Evolutionary conservation across 306 rosid genomes (phyloP).

Genomic region (Coriaria nepalensis): DNA sequence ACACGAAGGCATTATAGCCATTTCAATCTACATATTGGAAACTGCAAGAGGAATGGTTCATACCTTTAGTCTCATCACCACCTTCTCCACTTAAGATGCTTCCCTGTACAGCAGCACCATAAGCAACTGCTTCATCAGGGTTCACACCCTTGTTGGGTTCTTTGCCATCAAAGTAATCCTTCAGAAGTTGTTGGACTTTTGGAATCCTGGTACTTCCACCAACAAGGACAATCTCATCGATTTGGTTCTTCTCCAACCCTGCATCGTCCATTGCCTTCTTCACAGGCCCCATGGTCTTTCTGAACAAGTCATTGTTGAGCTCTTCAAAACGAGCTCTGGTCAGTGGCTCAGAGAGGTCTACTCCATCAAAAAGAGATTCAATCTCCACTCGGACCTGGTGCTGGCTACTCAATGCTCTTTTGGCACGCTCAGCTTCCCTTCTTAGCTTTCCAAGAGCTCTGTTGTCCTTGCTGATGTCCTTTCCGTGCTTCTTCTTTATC

Average conservation of each 20-base stretch:
- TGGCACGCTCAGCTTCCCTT: conserved; percentile 91
- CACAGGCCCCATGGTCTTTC: conserved; percentile 97
- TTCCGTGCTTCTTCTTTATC: conserved; percentile 91
- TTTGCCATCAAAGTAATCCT: conserved; percentile 89
- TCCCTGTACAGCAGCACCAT: conserved; percentile 98
- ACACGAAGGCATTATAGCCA: not conserved
- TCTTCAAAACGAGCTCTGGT: conserved; percentile 94
- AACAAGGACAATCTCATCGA: conserved; percentile 89
- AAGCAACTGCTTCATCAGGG: conserved; percentile 98
- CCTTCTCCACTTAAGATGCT: conserved; percentile 98
- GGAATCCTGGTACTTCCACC: conserved; percentile 99
- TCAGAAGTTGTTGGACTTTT: conserved; percentile 85
- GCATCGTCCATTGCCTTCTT: conserved; percentile 99
- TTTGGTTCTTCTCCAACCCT: conserved; percentile 77
- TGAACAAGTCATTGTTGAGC: conserved; percentile 91
- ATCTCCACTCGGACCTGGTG: conserved; percentile 97
- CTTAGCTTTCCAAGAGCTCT: conserved; percentile 92
- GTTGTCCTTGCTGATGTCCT: conserved; percentile 97
- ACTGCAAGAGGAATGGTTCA: too few relatives aligned
- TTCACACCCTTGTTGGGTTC: conserved; percentile 99
- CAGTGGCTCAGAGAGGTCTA: conserved; percentile 76
- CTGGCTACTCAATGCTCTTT: conserved; percentile 99
- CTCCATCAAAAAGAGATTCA: conserved; percentile 88
- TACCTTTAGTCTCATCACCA: conserved; percentile 94
- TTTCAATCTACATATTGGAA: too few relatives aligned